Evolutionary conservation across 768 basidiomycete genomes (phyloP).

Genomic region (Boletus sensibilis): DNA sequence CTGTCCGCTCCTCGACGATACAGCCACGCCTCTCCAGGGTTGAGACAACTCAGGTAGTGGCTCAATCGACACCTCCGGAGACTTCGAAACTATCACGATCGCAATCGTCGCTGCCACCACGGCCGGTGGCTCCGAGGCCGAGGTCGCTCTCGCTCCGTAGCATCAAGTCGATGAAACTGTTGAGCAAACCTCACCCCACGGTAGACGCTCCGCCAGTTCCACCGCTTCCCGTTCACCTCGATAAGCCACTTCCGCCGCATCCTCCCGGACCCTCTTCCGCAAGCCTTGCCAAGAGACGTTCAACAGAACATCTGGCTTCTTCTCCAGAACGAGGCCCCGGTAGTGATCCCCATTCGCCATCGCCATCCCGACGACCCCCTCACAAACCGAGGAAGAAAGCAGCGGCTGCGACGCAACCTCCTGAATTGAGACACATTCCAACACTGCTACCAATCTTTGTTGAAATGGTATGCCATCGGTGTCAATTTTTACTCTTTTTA

Average conservation of each 20-base stretch:
- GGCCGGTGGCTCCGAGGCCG: constrained; percentile 6
- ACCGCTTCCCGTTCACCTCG: constrained; percentile 27
- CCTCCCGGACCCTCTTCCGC: constrained; percentile 20
- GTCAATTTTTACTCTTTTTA: background rate
- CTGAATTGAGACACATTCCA: constrained; percentile 77
- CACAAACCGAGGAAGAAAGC: constrained; percentile 45
- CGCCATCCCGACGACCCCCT: constrained; percentile 10
- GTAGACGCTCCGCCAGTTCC: constrained; percentile 46
- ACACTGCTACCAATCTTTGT: constrained; percentile 83
- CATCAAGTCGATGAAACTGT: constrained; percentile 45
- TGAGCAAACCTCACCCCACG: constrained; percentile 21
- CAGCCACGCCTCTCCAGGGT: background rate
- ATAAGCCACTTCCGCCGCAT: constrained; percentile 45
- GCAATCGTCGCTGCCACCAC: constrained; percentile 7
- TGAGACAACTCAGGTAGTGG: background rate
- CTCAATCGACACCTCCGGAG: background rate
- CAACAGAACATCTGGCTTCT: constrained; percentile 12
- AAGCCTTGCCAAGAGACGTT: constrained; percentile 14
- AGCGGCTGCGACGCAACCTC: constrained; percentile 55
- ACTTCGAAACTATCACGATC: background rate
- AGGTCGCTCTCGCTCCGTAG: constrained; percentile 48
- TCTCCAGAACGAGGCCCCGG: background rate
- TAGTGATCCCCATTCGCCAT: constrained; percentile 1
- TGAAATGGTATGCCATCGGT: constrained; percentile 68
- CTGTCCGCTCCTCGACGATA: background rate